phyloP scores from a whole-genome alignment of 495 filamentous ascomycete genomes.

The Amphirosellinia nigrospora region DNA sequence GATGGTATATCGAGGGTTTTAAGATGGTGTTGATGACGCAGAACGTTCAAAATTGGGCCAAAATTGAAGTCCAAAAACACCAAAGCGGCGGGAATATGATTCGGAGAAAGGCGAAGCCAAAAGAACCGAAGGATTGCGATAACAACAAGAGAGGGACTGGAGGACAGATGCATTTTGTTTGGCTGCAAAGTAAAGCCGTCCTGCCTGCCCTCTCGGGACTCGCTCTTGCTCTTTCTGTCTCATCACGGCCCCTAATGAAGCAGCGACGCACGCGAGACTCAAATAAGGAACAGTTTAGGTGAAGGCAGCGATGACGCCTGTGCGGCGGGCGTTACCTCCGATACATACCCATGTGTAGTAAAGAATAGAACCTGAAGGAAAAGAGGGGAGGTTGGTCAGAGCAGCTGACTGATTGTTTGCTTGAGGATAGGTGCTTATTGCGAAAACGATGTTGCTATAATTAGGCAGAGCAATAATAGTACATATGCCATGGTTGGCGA shows the following conservation, averaged over 20 bases:
- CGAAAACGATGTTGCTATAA: not conserved
- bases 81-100: conserved; percentile 29
- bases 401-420: no score
- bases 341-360: not conserved
- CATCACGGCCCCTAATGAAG: not conserved
- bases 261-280: not conserved
- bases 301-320: not conserved
- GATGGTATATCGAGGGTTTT: conserved; percentile 6
- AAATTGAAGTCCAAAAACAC: conserved; percentile 43
- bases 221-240: not conserved
- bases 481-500: not conserved
- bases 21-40: conserved; percentile 20
- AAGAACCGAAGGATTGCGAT: conserved; percentile 22
- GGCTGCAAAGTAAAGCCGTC: not conserved
- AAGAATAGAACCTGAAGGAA: not conserved
- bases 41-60: conserved; percentile 36
- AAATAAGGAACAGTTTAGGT: not conserved
- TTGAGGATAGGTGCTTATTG: not conserved
- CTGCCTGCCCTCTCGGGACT: not conserved
- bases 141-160: not conserved
- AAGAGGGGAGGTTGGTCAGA: not conserved
- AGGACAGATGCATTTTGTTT: not conserved
- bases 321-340: not conserved
- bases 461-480: not conserved
- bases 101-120: conserved; percentile 20